Evolutionary conservation across 345 rosid species (phyloP), one percentile per base, ranked within the genome.

Genomic region (Rubroshorea leprosula): DNA sequence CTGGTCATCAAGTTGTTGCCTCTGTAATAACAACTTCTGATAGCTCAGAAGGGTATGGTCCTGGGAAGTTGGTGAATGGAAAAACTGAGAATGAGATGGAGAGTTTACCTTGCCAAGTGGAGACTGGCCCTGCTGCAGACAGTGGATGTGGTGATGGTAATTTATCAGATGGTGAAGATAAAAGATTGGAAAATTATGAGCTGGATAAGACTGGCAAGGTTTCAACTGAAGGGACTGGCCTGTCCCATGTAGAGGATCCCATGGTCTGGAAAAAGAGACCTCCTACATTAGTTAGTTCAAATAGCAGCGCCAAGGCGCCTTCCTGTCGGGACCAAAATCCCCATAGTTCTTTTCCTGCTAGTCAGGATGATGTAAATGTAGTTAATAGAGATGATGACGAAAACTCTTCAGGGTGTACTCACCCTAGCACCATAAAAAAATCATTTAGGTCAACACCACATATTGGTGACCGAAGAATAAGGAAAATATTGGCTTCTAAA

Each of bases 11-110:
- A 55, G 74, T 64, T 72, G 75, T 71, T 51, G 67, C 77, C 43
- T 85, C 80, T 71, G 72, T 61, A 22, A 7, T 64, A 43, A 76
- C 69, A 58, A 72, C 67, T 68, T 75, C 83, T 55, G 85, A 75
- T 47, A 68, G 68, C 50, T 78, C 80, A 2, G 86, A 67, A 50
- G 67, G 75, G 64, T 57, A 65, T 64, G 70, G 54, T 59, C 70
- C 60, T 55, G 75, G 58, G 62, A 81, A 72, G 68, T 57, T 75
- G 62, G 67, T 21, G 46, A 69, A 56, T 43, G 77, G 74, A 27
- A 69, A 74, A 69, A 60, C 66, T 52, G 71, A 79, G 67, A 68
- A 62, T 60, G 87, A 72, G 58, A 66, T 57, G n/a, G 79, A 75
- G 24, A 64, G 71, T 46, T 57, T 71, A 67, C 61, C 73, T 58